phyloP scores from a whole-genome alignment of 768 basidiomycete species.

The Xanthoconium purpureum region DNA sequence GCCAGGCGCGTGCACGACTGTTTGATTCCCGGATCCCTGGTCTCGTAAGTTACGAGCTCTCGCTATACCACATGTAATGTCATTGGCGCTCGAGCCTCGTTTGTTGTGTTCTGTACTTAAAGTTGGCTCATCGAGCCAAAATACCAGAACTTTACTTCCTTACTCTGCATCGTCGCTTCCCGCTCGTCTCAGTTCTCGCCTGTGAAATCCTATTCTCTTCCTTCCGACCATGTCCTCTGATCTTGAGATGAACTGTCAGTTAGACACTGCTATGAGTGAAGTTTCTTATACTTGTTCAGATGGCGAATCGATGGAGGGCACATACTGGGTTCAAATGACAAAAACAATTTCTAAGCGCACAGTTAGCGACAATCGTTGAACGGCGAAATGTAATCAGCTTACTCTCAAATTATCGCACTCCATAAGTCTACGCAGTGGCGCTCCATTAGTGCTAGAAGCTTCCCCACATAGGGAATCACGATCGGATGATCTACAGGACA shows the following conservation, averaged over 20 bases:
- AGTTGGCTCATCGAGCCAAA: no score
- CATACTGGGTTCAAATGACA: neutral
- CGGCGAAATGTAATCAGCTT: neutral
- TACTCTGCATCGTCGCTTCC: no score
- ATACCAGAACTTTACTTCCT: no score
- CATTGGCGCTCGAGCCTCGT: no score
- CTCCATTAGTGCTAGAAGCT: neutral
- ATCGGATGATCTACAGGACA: neutral
- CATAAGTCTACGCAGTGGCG: neutral
- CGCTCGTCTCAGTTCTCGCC: no score
- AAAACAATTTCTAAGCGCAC: slow-evolving; percentile 3
- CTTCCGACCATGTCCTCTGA: slow-evolving; percentile 7
- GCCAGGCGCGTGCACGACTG: no score
- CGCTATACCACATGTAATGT: no score
- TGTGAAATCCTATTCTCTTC: neutral
- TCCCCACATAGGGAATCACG: neutral
- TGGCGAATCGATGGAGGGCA: neutral
- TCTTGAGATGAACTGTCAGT: neutral
- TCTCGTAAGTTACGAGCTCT: no score
- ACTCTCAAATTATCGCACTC: slow-evolving; percentile 1
- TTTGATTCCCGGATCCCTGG: no score
- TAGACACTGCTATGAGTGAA: neutral
- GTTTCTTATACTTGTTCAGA: neutral
- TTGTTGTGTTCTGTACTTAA: no score
- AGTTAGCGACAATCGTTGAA: neutral